Evolutionary conservation across 495 filamentous ascomycete species (phyloP), one percentile per base, ranked within the genome.

Genomic region (Aspergillus campestris): DNA sequence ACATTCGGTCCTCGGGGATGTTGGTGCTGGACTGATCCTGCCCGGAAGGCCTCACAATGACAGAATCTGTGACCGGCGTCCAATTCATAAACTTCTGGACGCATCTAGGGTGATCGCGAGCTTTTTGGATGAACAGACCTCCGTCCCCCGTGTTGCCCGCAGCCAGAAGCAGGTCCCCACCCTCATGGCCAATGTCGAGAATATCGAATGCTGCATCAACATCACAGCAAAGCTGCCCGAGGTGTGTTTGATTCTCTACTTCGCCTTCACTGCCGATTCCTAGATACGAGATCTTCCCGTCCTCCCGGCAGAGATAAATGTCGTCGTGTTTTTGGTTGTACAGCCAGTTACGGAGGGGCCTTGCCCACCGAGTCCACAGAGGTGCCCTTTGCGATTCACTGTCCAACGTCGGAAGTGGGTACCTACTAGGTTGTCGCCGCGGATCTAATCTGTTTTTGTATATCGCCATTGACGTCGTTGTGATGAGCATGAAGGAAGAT

Each of bases 121-220:
- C 66, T 60, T 79, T 66, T 61, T 86, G 82, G 50, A 79, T 67
- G 71, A 84, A 94, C 8, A 89, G 72, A 0, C 82, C 82, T 6
- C 91, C 92, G 50, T 82, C 73, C n/a, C 89, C 84, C 38, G 81
- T 81, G 42, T 84, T 81, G n/a, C 92, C 88, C 11, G 82, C 86
- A 6, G 85, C 78, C 13, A 95, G 66, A 34, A 96, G 73, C 33
- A 94, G 67, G 57, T 96, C 91, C 15, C 79, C 79, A 42, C 74
- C 77, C 7, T 70, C 51, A 56, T 74, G 32, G 66, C 70, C 47
- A 67, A 74, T 64, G 40, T 72, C 63, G 36, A 74, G 51, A 8
- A 69, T 63, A 51, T 68, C 67, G 46, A 74, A 74, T 3, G 67
- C 70, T 8, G 55, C 61, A 45, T 74, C 70, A 10, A 74, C 67